Evolutionary conservation across 768 basidiomycete genomes (phyloP).

Genomic region (Pisolithus sp.): DNA sequence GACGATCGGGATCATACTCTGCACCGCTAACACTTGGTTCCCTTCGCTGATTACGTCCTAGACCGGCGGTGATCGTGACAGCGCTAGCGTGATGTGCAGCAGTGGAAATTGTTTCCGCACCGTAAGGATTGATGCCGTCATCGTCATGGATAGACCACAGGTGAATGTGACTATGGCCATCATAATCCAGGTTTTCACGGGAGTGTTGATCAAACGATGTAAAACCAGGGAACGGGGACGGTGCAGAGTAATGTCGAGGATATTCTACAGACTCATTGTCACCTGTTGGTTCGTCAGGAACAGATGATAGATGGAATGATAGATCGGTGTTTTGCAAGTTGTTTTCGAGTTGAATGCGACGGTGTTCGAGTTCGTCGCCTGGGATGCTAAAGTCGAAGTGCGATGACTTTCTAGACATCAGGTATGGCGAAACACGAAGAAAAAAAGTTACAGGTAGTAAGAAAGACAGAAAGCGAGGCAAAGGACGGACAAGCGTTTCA

Average conservation of each 20-base stretch:
- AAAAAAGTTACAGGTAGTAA: not conserved
- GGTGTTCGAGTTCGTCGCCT: slow-evolving; percentile 68
- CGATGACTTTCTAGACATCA: slow-evolving; percentile 20
- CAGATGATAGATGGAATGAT: slow-evolving; percentile 63
- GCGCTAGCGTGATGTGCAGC: slow-evolving; percentile 87
- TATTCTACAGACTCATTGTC: slow-evolving; percentile 57
- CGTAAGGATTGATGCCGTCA: slow-evolving; percentile 61
- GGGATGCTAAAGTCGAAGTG: slow-evolving; percentile 48
- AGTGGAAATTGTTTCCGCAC: slow-evolving; percentile 70
- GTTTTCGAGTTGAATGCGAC: slow-evolving; percentile 73
- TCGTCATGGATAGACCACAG: slow-evolving; percentile 62
- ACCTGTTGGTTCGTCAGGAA: slow-evolving; percentile 34
- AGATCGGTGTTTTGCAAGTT: slow-evolving; percentile 69
- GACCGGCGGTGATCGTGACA: slow-evolving; percentile 78
- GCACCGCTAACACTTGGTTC: slow-evolving; percentile 64
- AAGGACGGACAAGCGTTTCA: not conserved
- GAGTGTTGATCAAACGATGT: slow-evolving; percentile 57
- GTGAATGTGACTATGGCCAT: slow-evolving; percentile 42
- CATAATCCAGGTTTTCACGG: slow-evolving; percentile 49
- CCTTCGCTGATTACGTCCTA: slow-evolving; percentile 44
- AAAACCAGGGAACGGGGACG: slow-evolving; percentile 49
- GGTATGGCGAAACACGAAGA: slow-evolving; percentile 10
- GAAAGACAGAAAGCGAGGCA: not conserved
- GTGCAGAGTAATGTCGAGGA: slow-evolving; percentile 61
- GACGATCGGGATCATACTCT: slow-evolving; percentile 83